Evolutionary conservation across 2,329 filamentous ascomycete species (phyloP), one percentile per base, ranked within the genome.

Genomic region (Erysiphe pulchra): DNA sequence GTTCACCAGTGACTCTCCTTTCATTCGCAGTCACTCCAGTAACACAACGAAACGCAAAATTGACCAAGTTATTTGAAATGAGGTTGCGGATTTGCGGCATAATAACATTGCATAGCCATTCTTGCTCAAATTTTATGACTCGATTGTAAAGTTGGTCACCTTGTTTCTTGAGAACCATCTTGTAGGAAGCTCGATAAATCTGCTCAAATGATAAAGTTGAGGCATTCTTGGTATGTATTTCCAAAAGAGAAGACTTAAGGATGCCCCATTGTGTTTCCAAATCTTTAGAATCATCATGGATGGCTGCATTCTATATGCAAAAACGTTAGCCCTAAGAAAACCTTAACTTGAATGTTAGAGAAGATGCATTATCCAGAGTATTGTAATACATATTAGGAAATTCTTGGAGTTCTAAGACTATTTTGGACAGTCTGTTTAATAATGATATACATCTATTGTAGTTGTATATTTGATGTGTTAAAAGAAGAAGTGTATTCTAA

Each of bases 191-290:
- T 47, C 90, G 80, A 63, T 98, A 98, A 0, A 98, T 72, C 56
- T 92, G 80, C 61, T 98, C 90, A 64, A 94, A 98, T 1, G 86
- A 93, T 2, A 98, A 72, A 14, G 71, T 70, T 10, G 85, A 92
- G 49, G 85, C 85, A 59, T 92, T 90, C 60, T 92, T 86, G 47
- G 76, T 80, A 63, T 95, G 86, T 44, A 98, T 95, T 57, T 93
- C 82, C 47, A 67, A 69, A 45, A 98, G 72, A 4, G 87, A 85
- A 42, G 75, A 70, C 41, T 76, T 69, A 8, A 98, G 72, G 40
- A 75, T 73, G 13, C 68, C 66, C 90, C 90, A 98, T 53, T 77
- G 81, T 2, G 72, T 67, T n/a, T 93, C 81, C 57, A 93, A 93
- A 52, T 92, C 83, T 54, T 80, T 69, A 10, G 70, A 67, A 51